Conservation (phyloP, 2,329 filamentous ascomycete species). For the Sarocladium oryzae region DNA sequence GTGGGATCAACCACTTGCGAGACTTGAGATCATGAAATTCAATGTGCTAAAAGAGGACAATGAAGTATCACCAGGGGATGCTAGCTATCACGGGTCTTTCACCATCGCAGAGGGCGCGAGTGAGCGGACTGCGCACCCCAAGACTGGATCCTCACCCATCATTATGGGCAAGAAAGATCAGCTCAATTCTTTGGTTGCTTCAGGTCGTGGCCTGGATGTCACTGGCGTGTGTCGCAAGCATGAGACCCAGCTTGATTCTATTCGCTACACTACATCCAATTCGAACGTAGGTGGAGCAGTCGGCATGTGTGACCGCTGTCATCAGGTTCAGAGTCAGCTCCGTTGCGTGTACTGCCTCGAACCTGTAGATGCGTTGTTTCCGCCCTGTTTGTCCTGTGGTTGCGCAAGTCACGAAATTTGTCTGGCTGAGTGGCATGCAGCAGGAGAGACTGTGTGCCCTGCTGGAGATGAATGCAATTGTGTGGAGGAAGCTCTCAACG, state of each 20-base stretch:
- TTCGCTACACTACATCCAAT: conserved; percentile 38
- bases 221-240: conserved; percentile 57
- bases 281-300: conserved; percentile 39
- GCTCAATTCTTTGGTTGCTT: conserved; percentile 41
- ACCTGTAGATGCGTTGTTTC: conserved; percentile 52
- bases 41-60: conserved; percentile 51
- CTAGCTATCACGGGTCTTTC: conserved; percentile 28
- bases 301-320: conserved; percentile 45
- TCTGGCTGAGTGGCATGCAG: conserved; percentile 51
- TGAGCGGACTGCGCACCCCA: conserved; percentile 26
- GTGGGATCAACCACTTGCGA: conserved; percentile 56
- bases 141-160: conserved; percentile 42
- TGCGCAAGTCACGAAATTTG: conserved; percentile 56
- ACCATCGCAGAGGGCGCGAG: conserved; percentile 33
- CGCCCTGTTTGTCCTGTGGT: conserved; percentile 56
- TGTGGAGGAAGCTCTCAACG: conserved; percentile 47
- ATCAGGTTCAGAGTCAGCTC: conserved; percentile 48
- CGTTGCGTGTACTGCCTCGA: conserved; percentile 57
- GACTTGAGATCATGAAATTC: conserved; percentile 64
- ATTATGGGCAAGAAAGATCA: conserved; percentile 51
- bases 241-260: conserved; percentile 55
- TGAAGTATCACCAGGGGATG: conserved; percentile 19
- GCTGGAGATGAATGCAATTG: conserved; percentile 61
- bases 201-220: conserved; percentile 53
- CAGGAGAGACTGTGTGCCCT: conserved; percentile 51